These are phyloP conservation scores for Penstemon eatonii DNA, from an alignment of 257 asterid species.

Conservation along the genomic window DNA sequence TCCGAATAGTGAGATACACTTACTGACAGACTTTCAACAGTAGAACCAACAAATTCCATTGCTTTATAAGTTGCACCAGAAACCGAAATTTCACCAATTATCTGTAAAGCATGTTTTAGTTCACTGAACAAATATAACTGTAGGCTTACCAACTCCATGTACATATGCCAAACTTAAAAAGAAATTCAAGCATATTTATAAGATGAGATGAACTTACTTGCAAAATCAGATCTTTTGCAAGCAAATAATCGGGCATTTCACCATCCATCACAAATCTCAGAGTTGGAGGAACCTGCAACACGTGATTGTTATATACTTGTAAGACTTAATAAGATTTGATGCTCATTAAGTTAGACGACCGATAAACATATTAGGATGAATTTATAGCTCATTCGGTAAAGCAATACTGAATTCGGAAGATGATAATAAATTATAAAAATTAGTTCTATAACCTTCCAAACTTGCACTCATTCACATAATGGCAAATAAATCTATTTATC, in stretches of 20 bases:
- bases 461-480: background rate
- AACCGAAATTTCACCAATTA: constrained; percentile 97
- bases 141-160: background rate
- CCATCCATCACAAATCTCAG: constrained; percentile 95
- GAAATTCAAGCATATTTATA: background rate
- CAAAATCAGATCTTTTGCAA: constrained; percentile 93
- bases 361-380: background rate
- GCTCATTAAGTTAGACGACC: background rate
- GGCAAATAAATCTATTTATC: background rate
- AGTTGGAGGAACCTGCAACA: constrained; percentile 88
- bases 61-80: constrained; percentile 98
- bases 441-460: background rate
- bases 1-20: constrained; percentile 30
- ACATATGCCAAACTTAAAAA: background rate
- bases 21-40: constrained; percentile 91
- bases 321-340: background rate
- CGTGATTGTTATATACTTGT: constrained; percentile 3
- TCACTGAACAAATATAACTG: constrained; percentile 21
- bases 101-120: constrained; percentile 44
- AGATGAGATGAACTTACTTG: constrained; percentile 55
- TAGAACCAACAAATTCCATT: constrained; percentile 92
- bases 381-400: too few relatives aligned
- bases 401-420: too few relatives aligned
- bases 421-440: too few relatives aligned
- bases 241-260: constrained; percentile 91